Evolutionary conservation across 2,329 filamentous ascomycete genomes (phyloP), one percentile per base, ranked within the genome.

Genomic region (Mycocentrospora acerina): DNA sequence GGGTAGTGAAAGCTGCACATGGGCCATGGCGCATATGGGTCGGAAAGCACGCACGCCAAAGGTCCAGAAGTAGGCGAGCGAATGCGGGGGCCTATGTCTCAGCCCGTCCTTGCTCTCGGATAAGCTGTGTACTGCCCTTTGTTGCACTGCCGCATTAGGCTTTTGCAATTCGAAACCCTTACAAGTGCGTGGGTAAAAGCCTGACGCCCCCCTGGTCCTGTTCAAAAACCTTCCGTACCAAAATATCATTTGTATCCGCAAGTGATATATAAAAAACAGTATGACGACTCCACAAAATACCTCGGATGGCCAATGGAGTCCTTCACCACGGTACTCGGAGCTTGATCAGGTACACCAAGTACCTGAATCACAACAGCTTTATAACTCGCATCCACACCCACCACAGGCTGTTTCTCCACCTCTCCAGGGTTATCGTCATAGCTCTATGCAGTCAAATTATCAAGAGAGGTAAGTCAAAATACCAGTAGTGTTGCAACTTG

Each of bases 321-420:
- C 51, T 26, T 48, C 51, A 31, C 49, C 55, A 26, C 44, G 41
- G 8, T 57, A 55, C n/a, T 45, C 48, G 16, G 55, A 58, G 14
- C 32, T 44, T 14, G 49, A 58, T 27, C 40, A 48, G 24, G 49
- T 51, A 18, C 37, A 53, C 25, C n/a, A 40, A 24, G 30, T 40
- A 30, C 37, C 38, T 25, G 37, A 11, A 25, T 44, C 33, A 22
- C 34, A 35, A 32, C 46, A 40, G 24, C 29, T 25, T 19, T 35
- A 37, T 35, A 26, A 35, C 33, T 40, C 13, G 22, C 44, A 26
- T 42, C 35, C 32, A 24, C 33, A 48, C 22, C 53, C 54, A 12
- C 51, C 48, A 13, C 51, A 44, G 15, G 36, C 37, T 5, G 40
- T 42, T 4, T 51, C 51, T 16, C 51, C 46, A n/a, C 46, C 46